These are phyloP conservation scores for Didymella lethalis DNA, from an alignment of 2,329 filamentous ascomycete species.

Conservation along the genomic window DNA sequence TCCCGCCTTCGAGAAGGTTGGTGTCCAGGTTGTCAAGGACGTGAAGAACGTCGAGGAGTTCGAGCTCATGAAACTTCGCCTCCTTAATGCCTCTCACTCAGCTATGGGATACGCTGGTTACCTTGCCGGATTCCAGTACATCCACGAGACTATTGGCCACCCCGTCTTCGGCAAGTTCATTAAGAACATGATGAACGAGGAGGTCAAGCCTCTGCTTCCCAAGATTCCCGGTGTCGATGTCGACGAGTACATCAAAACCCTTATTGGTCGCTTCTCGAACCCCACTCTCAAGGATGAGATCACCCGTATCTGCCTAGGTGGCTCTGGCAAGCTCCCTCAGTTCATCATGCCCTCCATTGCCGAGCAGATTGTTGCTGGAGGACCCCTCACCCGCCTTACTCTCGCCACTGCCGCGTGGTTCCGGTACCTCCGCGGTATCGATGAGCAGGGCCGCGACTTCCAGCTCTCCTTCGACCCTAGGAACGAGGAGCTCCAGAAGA, in stretches of 20 bases:
- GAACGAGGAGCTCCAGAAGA: constrained; percentile 35
- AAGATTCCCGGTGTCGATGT: constrained; percentile 39
- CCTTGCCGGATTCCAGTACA: constrained; percentile 38
- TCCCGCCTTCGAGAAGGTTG: constrained; percentile 40
- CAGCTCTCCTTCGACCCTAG: constrained; percentile 37
- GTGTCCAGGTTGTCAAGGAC: constrained; percentile 40
- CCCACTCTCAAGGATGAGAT: constrained; percentile 41
- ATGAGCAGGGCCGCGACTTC: constrained; percentile 36
- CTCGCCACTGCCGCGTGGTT: constrained; percentile 40
- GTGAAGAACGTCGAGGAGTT: constrained; percentile 41
- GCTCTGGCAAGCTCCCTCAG: constrained; percentile 41
- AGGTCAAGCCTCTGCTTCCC: constrained; percentile 40
- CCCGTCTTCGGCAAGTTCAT: constrained; percentile 37
- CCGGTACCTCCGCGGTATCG: constrained; percentile 37
- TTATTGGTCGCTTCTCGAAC: constrained; percentile 40
- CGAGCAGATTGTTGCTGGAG: constrained; percentile 37
- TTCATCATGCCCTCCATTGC: constrained; percentile 44
- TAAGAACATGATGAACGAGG: constrained; percentile 42
- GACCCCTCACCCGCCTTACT: constrained; percentile 36
- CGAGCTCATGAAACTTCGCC: constrained; percentile 40
- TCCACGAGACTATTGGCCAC: constrained; percentile 40
- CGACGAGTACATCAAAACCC: constrained; percentile 39
- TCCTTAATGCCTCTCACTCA: constrained; percentile 40
- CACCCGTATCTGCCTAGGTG: constrained; percentile 42
- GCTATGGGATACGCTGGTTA: constrained; percentile 40